Evolutionary conservation across 169 alveolate genomes (phyloP), one percentile per base, ranked within the genome.

Genomic region (Plasmodium malariae): DNA sequence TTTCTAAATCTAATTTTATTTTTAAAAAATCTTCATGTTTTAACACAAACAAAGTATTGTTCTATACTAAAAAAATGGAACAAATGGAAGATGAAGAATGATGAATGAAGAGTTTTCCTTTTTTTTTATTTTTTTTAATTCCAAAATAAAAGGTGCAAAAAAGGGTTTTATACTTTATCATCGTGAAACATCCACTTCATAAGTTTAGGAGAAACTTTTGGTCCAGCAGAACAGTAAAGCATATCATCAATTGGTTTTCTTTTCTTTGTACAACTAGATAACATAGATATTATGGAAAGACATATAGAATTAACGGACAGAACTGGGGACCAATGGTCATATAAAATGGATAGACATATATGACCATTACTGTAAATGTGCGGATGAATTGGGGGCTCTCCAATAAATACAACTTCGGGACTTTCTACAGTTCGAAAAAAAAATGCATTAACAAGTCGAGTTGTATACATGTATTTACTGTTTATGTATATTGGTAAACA

Each of bases 341-440:
- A 96, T 55, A 97, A 87, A 48, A 96, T 96, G 30, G 98, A 95
- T 65, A 97, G 70, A 65, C 99, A 97, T 55, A 97, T 97, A 85
- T 94, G 98, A 9, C 99, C 99, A 92, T 97, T 97, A 69, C 98
- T 96, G 94, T 97, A 97, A 40, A 97, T 96, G 88, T 97, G 99
- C n/a, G 97, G 98, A 70, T 97, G 99, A 12, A 95, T 96, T 21
- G 99, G 99, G 36, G 96, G 93, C 37, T 89, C 93, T 0, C 97
- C 98, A 11, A 95, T 92, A 80, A 97, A 97, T 19, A 95, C 93
- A 7, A 92, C 98, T 93, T 97, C 98, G 17, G 98, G 98, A 71
- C 98, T 92, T 73, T 97, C 98, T 48, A 95, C 92, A 43, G 97
- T 97, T 48, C 6, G 74, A 32, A 51, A 51, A 54, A 17, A 12